phyloP scores from a whole-genome alignment of 2,329 filamentous ascomycete genomes.

The Colletotrichum gigasporum region DNA sequence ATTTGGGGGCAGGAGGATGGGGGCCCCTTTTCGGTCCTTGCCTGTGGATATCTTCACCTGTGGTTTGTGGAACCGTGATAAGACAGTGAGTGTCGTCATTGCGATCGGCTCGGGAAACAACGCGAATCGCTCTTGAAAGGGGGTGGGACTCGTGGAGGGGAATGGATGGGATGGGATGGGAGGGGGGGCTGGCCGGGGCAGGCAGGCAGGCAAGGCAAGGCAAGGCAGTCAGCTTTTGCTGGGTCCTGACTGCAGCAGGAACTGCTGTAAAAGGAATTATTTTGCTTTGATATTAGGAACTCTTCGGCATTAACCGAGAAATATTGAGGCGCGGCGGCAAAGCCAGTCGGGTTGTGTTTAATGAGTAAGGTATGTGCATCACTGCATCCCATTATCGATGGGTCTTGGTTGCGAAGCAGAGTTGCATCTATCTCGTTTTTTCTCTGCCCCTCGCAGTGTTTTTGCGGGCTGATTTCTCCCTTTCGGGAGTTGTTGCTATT shows the following conservation, averaged over 20 bases:
- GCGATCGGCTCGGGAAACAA: conserved; percentile 27
- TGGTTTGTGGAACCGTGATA: not conserved
- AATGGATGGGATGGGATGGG: not conserved
- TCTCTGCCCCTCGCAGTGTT: no score
- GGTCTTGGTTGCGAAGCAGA: not conserved
- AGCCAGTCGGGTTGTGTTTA: not conserved
- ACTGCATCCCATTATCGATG: no score
- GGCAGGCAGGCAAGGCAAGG: no score
- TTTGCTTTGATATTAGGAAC: not conserved
- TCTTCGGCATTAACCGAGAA: conserved; percentile 24
- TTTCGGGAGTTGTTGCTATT: conserved; percentile 17
- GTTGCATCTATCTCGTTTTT: conserved; percentile 1
- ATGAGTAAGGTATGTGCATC: conserved; percentile 23
- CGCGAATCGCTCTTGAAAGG: not conserved
- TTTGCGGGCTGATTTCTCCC: not conserved
- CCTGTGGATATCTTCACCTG: not conserved
- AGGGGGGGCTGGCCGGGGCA: not conserved
- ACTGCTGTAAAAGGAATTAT: not conserved
- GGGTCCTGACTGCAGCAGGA: no score
- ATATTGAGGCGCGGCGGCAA: not conserved
- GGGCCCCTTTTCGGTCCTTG: not conserved
- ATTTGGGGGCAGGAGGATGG: not conserved
- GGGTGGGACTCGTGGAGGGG: no score
- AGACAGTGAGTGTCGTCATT: conserved; percentile 23
- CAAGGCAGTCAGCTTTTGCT: no score